Evolutionary conservation across 2,329 filamentous ascomycete species (phyloP).

Genomic region (Colletotrichum tofieldiae): DNA sequence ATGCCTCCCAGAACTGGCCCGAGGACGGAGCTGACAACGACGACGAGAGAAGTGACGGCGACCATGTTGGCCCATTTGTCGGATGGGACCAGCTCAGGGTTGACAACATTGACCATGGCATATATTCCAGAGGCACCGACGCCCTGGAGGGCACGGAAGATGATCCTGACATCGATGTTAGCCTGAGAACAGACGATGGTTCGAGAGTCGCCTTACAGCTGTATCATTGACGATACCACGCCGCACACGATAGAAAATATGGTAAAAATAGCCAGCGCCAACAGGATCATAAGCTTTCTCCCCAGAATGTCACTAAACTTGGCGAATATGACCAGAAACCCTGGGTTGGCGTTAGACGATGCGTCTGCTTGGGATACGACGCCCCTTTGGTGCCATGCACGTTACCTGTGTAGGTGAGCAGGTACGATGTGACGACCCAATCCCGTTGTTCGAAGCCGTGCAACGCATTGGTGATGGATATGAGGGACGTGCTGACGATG

Average conservation of each 20-base stretch:
- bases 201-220: slow-evolving; percentile 46
- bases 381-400: background rate
- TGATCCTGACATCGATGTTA: slow-evolving; percentile 48
- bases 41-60: slow-evolving; percentile 55
- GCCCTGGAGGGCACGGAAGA: slow-evolving; percentile 59
- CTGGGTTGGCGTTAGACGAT: slow-evolving; percentile 42
- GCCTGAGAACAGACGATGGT: background rate
- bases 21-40: slow-evolving; percentile 58
- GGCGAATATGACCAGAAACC: slow-evolving; percentile 60
- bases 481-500: slow-evolving; percentile 65
- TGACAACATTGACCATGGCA: slow-evolving; percentile 56
- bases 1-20: slow-evolving; percentile 61
- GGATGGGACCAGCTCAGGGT: slow-evolving; percentile 54
- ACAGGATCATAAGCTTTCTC: slow-evolving; percentile 54
- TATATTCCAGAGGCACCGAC: slow-evolving; percentile 64
- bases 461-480: slow-evolving; percentile 60
- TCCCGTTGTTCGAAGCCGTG: slow-evolving; percentile 52
- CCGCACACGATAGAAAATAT: slow-evolving; percentile 60
- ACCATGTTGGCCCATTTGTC: slow-evolving; percentile 52
- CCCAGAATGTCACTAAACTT: slow-evolving; percentile 63
- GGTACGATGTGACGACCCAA: slow-evolving; percentile 65
- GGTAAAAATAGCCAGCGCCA: slow-evolving; percentile 56
- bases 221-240: slow-evolving; percentile 51
- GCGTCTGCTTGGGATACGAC: background rate
- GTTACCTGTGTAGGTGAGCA: slow-evolving; percentile 64